Evolutionary conservation across 495 filamentous ascomycete genomes (phyloP).

Genomic region (Apodospora peruviana): DNA sequence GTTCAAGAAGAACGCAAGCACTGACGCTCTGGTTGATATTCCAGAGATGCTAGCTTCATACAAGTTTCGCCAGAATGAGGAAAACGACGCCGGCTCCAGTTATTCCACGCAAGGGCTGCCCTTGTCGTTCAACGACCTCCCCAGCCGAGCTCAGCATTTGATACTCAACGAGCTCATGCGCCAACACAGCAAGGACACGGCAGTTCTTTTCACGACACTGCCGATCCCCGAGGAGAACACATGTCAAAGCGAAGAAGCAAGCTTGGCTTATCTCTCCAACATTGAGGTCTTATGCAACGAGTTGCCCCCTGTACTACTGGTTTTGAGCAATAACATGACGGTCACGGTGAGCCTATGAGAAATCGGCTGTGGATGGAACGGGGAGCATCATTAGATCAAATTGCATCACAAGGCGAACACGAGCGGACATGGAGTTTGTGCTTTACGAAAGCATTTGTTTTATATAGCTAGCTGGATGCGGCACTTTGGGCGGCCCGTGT

Average conservation of each 20-base stretch:
- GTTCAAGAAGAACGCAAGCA: slow-evolving; percentile 13
- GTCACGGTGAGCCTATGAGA: slow-evolving; percentile 73
- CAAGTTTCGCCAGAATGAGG: slow-evolving; percentile 14
- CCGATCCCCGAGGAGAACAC: slow-evolving; percentile 75
- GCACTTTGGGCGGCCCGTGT: no score
- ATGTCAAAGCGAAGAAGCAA: slow-evolving; percentile 60
- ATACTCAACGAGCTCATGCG: slow-evolving; percentile 81
- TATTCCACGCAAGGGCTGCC: slow-evolving; percentile 58
- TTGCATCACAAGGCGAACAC: neutral
- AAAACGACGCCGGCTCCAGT: slow-evolving; percentile 43
- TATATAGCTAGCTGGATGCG: no score
- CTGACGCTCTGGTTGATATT: slow-evolving; percentile 29
- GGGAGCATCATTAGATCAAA: neutral
- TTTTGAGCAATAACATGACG: slow-evolving; percentile 89
- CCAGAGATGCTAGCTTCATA: slow-evolving; percentile 30
- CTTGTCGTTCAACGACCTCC: slow-evolving; percentile 79
- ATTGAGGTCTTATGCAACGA: slow-evolving; percentile 69
- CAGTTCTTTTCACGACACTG: slow-evolving; percentile 76
- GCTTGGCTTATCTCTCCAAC: slow-evolving; percentile 66
- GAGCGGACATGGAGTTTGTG: no score
- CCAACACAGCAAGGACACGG: slow-evolving; percentile 63
- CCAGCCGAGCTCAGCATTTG: slow-evolving; percentile 74
- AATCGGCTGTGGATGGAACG: neutral
- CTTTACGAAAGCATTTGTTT: no score
- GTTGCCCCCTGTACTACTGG: slow-evolving; percentile 63